Evolutionary conservation across 176 grass and related monocot genomes (phyloP).

Genomic region (Panicum miliaceum): DNA sequence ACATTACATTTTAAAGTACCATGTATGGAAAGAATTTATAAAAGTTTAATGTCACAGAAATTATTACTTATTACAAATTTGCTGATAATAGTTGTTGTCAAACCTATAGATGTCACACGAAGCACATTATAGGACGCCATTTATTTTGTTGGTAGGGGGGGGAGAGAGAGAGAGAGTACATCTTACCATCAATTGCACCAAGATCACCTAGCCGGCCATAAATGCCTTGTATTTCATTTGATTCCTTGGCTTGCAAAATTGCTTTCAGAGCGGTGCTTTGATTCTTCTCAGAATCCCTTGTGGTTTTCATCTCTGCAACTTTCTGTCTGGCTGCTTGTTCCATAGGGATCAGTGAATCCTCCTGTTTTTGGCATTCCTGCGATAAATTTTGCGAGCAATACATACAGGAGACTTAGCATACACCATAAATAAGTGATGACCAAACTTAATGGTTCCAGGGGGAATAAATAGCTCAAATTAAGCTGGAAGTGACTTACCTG

Average conservation of each 20-base stretch:
- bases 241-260: conserved; percentile 92
- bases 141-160: not conserved
- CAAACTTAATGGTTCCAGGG: not conserved
- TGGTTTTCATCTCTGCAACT: conserved; percentile 73
- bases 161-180: conserved; percentile 8
- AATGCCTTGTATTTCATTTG: conserved; percentile 93
- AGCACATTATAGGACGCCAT: not conserved
- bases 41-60: not conserved
- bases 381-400: conserved; percentile 33
- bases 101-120: not conserved
- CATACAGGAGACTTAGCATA: conserved; percentile 15
- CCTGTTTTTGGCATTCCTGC: conserved; percentile 78
- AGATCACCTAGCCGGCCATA: conserved; percentile 92
- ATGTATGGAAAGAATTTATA: not conserved
- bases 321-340: conserved; percentile 89
- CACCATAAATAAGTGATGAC: not conserved
- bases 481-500: conserved; percentile 53
- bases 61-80: not conserved
- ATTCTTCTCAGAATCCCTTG: conserved; percentile 80
- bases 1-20: not conserved
- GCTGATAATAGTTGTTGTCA: not conserved
- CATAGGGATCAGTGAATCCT: conserved; percentile 73
- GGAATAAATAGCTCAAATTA: conserved; percentile 27
- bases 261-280: conserved; percentile 77
- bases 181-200: conserved; percentile 89